phyloP scores from a whole-genome alignment of 176 grass and related monocot genomes.

The Avena eriantha region DNA sequence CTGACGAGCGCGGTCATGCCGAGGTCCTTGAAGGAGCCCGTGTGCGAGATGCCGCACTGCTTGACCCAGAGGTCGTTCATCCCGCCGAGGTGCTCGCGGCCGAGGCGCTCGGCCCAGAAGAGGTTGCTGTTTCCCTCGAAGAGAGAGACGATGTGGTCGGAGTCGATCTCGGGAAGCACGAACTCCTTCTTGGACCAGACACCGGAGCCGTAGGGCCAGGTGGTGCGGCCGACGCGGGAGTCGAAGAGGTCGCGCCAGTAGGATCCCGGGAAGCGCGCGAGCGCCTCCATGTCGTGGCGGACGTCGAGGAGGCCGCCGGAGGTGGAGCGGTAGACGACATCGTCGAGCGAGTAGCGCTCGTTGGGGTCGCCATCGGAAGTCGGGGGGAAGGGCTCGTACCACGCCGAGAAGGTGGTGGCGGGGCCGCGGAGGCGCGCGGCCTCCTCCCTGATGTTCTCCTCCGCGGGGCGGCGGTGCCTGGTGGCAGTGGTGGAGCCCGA shows the following conservation, averaged over 20 bases:
- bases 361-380: conserved; percentile 38
- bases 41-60: conserved; percentile 89
- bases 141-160: conserved; percentile 80
- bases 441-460: conserved; percentile 91
- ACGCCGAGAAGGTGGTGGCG: conserved; percentile 43
- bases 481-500: conserved; percentile 33
- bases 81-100: conserved; percentile 74
- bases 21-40: conserved; percentile 90
- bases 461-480: conserved; percentile 68
- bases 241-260: conserved; percentile 78
- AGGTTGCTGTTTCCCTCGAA: conserved; percentile 88
- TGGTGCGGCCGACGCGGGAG: conserved; percentile 68
- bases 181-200: conserved; percentile 90
- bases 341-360: conserved; percentile 75
- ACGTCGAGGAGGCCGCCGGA: conserved; percentile 76
- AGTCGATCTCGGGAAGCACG: conserved; percentile 75
- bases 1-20: conserved; percentile 87
- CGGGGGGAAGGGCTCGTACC: conserved; percentile 59
- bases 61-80: conserved; percentile 89
- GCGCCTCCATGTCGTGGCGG: conserved; percentile 67
- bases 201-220: conserved; percentile 77
- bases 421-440: conserved; percentile 52
- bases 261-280: conserved; percentile 61
- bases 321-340: conserved; percentile 69
- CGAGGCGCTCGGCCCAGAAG: conserved; percentile 81